These are phyloP conservation scores for Talaromyces sp. DNA, from an alignment of 2,329 filamentous ascomycete species.

Conservation along the genomic window DNA sequence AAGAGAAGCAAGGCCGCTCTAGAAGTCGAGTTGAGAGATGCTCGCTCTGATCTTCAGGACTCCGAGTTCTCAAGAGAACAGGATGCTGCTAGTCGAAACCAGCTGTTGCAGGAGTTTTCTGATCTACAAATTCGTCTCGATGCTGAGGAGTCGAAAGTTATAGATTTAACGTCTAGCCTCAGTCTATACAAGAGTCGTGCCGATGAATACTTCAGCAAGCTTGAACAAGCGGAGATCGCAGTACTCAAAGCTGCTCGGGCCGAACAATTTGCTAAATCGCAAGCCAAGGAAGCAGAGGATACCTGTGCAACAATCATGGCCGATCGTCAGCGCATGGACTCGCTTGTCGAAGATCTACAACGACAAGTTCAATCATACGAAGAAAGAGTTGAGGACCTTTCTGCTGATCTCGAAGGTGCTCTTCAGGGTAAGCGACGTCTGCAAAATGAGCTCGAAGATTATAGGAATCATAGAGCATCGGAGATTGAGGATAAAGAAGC, in stretches of 20 bases:
- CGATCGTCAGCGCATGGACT: slow-evolving; percentile 86
- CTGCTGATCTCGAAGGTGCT: slow-evolving; percentile 80
- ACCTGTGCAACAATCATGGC: slow-evolving; percentile 86
- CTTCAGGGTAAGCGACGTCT: slow-evolving; percentile 88
- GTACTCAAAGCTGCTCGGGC: slow-evolving; percentile 88
- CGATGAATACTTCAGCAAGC: slow-evolving; percentile 94
- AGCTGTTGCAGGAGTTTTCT: slow-evolving; percentile 86
- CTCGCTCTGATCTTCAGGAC: slow-evolving; percentile 78
- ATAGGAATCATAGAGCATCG: slow-evolving; percentile 88
- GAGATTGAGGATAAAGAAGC: slow-evolving; percentile 96
- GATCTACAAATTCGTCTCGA: slow-evolving; percentile 92
- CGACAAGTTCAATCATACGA: slow-evolving; percentile 85
- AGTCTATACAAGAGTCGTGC: slow-evolving; percentile 86
- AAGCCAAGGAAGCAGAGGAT: slow-evolving; percentile 87
- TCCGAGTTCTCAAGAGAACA: slow-evolving; percentile 75
- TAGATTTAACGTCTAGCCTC: slow-evolving; percentile 79
- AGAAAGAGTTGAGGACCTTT: slow-evolving; percentile 85
- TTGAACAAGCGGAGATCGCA: slow-evolving; percentile 94
- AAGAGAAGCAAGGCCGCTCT: slow-evolving; percentile 74
- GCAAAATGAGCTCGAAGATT: slow-evolving; percentile 96
- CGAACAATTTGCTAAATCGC: slow-evolving; percentile 88
- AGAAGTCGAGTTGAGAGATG: slow-evolving; percentile 84
- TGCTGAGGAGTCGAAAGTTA: slow-evolving; percentile 77
- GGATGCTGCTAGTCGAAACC: slow-evolving; percentile 79
- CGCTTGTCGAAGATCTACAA: slow-evolving; percentile 82